phyloP scores from a whole-genome alignment of 495 filamentous ascomycete genomes.

The Trichoderma erinaceum region DNA sequence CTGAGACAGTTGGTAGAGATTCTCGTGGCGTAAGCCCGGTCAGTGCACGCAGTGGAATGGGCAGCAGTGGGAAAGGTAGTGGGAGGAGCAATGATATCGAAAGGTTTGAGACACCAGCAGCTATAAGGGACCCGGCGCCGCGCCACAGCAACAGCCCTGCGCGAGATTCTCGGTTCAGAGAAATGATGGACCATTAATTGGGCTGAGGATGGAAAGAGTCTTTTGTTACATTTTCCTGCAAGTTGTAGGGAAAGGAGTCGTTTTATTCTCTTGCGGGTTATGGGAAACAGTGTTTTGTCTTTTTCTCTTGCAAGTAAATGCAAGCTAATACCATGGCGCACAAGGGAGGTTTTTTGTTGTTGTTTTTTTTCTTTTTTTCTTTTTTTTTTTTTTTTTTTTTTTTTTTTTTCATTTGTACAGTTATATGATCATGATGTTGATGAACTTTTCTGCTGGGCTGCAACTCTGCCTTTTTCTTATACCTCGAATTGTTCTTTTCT shows the following conservation, averaged over 20 bases:
- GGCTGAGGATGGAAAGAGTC: background rate
- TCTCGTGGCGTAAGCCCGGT: slow-evolving; percentile 13
- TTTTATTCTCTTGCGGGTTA: background rate
- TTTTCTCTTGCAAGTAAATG: too few species aligned
- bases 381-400: too few species aligned
- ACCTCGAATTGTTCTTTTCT: too few species aligned
- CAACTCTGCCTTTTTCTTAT: too few species aligned
- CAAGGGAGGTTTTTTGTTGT: too few species aligned
- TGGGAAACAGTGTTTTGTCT: too few species aligned
- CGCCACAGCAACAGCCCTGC: slow-evolving; percentile 34
- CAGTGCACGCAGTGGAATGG: background rate
- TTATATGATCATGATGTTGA: too few species aligned
- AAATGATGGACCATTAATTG: slow-evolving; percentile 20
- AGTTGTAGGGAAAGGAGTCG: background rate
- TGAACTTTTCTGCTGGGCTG: too few species aligned
- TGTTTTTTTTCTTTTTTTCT: too few species aligned
- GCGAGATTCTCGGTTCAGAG: slow-evolving; percentile 36
- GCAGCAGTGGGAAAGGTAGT: slow-evolving; percentile 19
- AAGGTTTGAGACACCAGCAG: slow-evolving; percentile 22
- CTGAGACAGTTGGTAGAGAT: slow-evolving; percentile 5
- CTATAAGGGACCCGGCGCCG: slow-evolving; percentile 20
- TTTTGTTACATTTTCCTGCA: background rate
- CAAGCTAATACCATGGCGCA: too few species aligned
- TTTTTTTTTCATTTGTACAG: too few species aligned
- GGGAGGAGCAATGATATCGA: slow-evolving; percentile 22